Conservation (phyloP, 2,329 filamentous ascomycete species). For the Rugonectria rugulosa region DNA sequence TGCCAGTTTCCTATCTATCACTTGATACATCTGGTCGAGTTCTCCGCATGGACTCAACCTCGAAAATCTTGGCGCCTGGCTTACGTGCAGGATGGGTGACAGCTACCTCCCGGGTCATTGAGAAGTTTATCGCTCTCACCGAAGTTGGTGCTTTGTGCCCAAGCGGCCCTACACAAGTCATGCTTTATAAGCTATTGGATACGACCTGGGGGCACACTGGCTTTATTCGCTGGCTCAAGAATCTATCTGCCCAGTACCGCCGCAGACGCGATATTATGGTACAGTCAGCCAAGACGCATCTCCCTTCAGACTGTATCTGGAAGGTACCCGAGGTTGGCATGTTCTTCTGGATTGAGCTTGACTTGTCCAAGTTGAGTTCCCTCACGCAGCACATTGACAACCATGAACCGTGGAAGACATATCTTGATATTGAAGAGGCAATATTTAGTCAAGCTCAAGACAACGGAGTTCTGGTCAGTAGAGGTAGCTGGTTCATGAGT, state of each 20-base stretch:
- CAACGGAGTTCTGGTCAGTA: conserved; percentile 9
- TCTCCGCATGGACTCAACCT: conserved; percentile 85
- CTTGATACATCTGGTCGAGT: conserved; percentile 68
- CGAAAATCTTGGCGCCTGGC: conserved; percentile 83
- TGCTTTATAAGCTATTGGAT: conserved; percentile 84
- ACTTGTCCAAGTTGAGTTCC: conserved; percentile 47
- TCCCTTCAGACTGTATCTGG: conserved; percentile 78
- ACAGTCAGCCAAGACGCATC: conserved; percentile 60
- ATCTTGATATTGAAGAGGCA: neutral
- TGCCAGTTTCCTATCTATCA: conserved; percentile 42
- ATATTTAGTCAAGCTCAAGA: neutral
- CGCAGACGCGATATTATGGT: conserved; percentile 48
- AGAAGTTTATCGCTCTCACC: conserved; percentile 77
- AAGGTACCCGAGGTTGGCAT: conserved; percentile 79
- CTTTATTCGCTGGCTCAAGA: conserved; percentile 83
- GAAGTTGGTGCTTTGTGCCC: conserved; percentile 83
- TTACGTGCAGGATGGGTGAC: conserved; percentile 84
- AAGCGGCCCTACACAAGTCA: conserved; percentile 77
- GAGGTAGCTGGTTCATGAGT: conserved; percentile 7
- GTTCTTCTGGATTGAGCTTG: conserved; percentile 81
- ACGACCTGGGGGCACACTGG: conserved; percentile 90
- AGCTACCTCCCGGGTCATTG: conserved; percentile 77
- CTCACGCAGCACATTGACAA: neutral
- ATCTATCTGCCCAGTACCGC: conserved; percentile 74
- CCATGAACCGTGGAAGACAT: neutral